phyloP scores from a whole-genome alignment of 306 rosid genomes.

The Betula pendula region DNA sequence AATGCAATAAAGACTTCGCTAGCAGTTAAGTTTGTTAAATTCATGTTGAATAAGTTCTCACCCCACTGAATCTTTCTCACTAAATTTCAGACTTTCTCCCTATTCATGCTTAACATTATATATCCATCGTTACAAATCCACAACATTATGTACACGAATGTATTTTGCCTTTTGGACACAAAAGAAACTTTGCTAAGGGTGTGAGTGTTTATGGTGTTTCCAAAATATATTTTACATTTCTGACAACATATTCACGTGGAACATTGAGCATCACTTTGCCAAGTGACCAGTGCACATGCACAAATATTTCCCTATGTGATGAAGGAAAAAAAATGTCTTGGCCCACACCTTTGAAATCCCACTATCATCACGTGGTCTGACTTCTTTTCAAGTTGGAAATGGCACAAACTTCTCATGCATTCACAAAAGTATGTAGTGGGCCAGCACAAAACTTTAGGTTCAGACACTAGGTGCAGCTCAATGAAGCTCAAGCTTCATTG shows the following conservation, averaged over 20 bases:
- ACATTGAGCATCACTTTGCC: background rate
- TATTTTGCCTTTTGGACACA: background rate
- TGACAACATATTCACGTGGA: background rate
- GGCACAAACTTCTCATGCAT: too few species aligned
- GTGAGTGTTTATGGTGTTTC: background rate
- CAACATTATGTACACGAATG: background rate
- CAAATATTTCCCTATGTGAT: background rate
- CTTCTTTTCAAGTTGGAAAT: too few species aligned
- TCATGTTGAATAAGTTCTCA: background rate
- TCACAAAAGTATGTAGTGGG: background rate
- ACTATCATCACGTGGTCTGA: too few species aligned
- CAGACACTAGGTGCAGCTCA: background rate
- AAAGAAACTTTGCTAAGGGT: background rate
- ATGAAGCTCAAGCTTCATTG: background rate
- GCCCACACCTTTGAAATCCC: background rate
- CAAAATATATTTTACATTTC: background rate
- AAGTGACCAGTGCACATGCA: background rate
- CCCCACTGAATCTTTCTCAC: background rate
- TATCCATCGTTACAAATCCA: too few species aligned
- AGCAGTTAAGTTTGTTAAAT: background rate
- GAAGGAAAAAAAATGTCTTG: background rate
- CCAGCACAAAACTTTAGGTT: background rate
- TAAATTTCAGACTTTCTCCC: background rate
- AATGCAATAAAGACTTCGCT: background rate
- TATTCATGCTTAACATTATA: background rate